Base-by-base conservation (phyloP, 2,329 filamentous ascomycete genomes). In the Pseudogymnoascus destructans region DNA sequence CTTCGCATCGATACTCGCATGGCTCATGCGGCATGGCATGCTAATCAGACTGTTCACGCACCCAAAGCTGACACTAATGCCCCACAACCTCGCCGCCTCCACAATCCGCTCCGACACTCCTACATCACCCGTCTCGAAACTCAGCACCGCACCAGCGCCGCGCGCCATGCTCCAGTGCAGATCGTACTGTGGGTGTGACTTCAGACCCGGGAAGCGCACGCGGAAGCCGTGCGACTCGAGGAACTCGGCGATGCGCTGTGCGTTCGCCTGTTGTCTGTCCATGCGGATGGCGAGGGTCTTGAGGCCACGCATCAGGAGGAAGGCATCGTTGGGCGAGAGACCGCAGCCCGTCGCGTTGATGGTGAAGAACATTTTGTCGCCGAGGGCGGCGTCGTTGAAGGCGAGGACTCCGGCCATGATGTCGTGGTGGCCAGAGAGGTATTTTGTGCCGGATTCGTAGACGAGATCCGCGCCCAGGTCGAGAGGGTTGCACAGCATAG, bases 21-120 rank as follows among this genome's bases (percentile, higher is more conserved):
- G 93, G 73, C 92, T 97, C 95, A 98, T 98, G 68, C 92, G 90
- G 74, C 93, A 98, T 7, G 93, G 92, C 92, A 98, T 96, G 75
- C 91, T 96, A 73, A 98, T 98, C 71, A 98, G 76, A 70, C 89
- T 95, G 75, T 98, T 98, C 64, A 98, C 93, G 70, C 93, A 97
- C 54, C 93, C 93, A 70, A 98, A 98, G 68, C 89, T 95, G 60
- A 98, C 93, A 64, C 88, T 95, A 66, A 98, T 98, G 32, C 87
- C 90, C 84, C 89, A 98, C 30, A 98, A 77, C 63, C 87, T 83
- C 2, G 93, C 88, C 27, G 87, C 88, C 74, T 97, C 93, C 4
- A 98, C 93, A 66, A 98, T 96, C 36, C 91, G 82, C 74, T 96
- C 89, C 3, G 88, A 95, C 30, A 96, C 73, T 6, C 77, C 75